These are phyloP conservation scores for Acacia pycnantha DNA, from an alignment of 331 rosid species.

Conservation along the genomic window DNA sequence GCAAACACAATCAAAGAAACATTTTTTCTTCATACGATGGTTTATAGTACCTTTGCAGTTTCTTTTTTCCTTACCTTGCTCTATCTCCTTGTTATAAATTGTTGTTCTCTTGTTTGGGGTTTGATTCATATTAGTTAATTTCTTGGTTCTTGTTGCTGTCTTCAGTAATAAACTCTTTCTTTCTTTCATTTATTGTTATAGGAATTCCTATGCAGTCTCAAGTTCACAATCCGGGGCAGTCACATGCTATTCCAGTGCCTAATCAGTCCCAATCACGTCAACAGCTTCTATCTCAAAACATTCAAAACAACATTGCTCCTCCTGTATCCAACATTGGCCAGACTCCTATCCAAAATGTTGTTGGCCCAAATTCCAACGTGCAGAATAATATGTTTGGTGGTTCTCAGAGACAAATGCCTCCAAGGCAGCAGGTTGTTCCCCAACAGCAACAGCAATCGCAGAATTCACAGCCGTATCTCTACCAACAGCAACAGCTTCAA, in stretches of 20 bases:
- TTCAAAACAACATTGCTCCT: conserved; percentile 57
- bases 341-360: conserved; percentile 56
- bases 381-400: conserved; percentile 56
- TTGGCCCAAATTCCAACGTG: conserved; percentile 63
- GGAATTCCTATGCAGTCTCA: conserved; percentile 64
- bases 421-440: conserved; percentile 75
- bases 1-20: neutral
- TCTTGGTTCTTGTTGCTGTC: neutral
- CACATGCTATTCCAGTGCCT: conserved; percentile 56
- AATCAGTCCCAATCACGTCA: conserved; percentile 70
- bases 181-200: conserved; percentile 7
- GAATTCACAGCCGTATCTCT: conserved; percentile 44
- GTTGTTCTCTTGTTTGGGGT: conserved; percentile 12
- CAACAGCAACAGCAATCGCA: conserved; percentile 57
- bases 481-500: conserved; percentile 35
- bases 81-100: neutral
- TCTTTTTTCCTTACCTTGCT: neutral
- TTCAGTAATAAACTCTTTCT: conserved; percentile 5
- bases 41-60: neutral
- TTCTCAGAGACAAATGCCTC: conserved; percentile 72
- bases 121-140: neutral
- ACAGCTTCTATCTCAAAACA: conserved; percentile 60
- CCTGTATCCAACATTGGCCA: conserved; percentile 62
- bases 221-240: conserved; percentile 64
- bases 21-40: neutral